A percentile compares a stretch with the other conserved stretches of the same genome.
These are phyloP conservation scores for Aspergillus hortae DNA, from an alignment of 2,329 filamentous ascomycete species.

Conservation along the genomic window DNA sequence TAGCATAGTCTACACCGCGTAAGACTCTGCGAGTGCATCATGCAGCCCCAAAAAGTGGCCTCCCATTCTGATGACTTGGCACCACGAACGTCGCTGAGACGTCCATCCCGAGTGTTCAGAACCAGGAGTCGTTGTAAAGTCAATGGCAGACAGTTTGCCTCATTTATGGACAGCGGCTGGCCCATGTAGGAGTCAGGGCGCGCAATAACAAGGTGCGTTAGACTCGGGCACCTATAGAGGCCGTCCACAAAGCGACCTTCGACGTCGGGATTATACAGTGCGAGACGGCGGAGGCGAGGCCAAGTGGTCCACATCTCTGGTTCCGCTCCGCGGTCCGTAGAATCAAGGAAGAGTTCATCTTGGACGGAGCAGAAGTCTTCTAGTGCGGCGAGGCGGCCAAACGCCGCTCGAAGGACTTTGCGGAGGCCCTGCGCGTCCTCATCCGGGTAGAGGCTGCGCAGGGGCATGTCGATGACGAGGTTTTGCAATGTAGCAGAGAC, in stretches of 20 bases:
- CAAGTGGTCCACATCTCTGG: conserved; percentile 12
- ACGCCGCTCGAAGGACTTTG: conserved; percentile 9
- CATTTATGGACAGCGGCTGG: not conserved
- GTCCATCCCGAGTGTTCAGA: not conserved
- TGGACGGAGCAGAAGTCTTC: conserved; percentile 12
- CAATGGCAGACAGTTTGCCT: not conserved
- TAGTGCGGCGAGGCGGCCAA: conserved; percentile 8
- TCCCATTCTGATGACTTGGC: not conserved
- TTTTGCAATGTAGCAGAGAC: conserved; percentile 1
- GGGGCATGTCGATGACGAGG: conserved; percentile 12
- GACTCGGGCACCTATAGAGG: conserved; percentile 7
- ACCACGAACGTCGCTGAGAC: not conserved
- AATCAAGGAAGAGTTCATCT: conserved; percentile 12
- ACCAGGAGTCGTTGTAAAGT: not conserved
- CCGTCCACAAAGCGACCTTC: conserved; percentile 6
- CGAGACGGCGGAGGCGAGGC: conserved; percentile 10
- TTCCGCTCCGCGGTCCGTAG: not conserved
- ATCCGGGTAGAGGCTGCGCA: conserved; percentile 10
- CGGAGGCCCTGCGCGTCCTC: conserved; percentile 5
- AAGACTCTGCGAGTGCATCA: not conserved
- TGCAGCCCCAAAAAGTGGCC: not conserved
- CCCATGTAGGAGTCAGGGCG: conserved; percentile 6
- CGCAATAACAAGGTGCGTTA: conserved; percentile 13
- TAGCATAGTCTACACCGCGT: not conserved
- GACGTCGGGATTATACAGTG: conserved; percentile 11